Evolutionary conservation across 768 basidiomycete species (phyloP).

Genomic region (Clitopilus passeckerianus): DNA sequence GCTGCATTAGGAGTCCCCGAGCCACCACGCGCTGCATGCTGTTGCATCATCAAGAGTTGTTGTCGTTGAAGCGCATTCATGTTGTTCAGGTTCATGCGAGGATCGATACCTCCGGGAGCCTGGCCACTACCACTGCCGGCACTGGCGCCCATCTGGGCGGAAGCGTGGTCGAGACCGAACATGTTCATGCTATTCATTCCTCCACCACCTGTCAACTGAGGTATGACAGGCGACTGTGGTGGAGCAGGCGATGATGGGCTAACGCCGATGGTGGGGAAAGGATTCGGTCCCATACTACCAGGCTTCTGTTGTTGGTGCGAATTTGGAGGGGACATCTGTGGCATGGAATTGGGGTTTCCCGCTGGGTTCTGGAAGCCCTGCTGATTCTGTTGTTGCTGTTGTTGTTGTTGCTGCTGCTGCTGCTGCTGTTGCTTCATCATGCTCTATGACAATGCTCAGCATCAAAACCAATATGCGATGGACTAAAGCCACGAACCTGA

Average conservation of each 20-base stretch:
- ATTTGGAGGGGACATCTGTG: constrained; percentile 11
- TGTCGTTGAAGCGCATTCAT: constrained; percentile 38
- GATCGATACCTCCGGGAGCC: constrained; percentile 26
- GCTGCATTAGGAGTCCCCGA: neutral
- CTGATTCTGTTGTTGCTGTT: constrained; percentile 10
- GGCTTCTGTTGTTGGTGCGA: constrained; percentile 1
- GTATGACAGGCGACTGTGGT: constrained; percentile 12
- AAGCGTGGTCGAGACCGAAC: neutral
- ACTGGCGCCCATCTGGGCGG: constrained; percentile 16
- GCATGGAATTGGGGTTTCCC: constrained; percentile 13
- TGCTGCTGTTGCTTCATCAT: constrained; percentile 18
- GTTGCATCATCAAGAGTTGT: constrained; percentile 33
- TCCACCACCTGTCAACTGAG: neutral
- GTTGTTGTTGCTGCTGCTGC: constrained; percentile 19
- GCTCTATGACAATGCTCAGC: neutral
- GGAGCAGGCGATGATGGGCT: neutral
- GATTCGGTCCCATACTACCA: neutral
- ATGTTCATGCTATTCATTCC: neutral
- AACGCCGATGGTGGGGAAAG: neutral
- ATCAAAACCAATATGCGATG: neutral
- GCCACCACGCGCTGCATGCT: constrained; percentile 15
- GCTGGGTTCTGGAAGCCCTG: neutral
- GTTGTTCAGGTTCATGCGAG: constrained; percentile 21
- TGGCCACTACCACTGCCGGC: constrained; percentile 14
- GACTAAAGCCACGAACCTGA: constrained; percentile 34